Evolutionary conservation across 345 rosid species (phyloP), one percentile per base, ranked within the genome.

Genomic region (Turnera subulata): DNA sequence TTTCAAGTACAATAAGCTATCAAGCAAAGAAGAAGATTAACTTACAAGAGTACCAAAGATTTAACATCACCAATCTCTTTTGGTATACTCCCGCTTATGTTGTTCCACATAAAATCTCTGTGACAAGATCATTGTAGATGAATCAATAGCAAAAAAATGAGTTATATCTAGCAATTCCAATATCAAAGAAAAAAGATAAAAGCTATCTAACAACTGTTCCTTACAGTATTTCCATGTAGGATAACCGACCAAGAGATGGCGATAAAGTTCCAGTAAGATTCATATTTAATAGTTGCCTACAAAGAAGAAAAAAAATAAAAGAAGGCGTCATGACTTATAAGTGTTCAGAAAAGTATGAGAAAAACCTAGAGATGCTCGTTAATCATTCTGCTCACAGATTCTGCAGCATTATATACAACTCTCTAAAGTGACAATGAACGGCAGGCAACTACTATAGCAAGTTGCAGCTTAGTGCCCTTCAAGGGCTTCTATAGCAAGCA

Each of bases 91-190:
- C 99, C 99, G 44, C 58, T 80, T 16, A 93, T 67, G 19, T 58
- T 57, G 78, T 93, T 93, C 99, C 99, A 93, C 99, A 93, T 93
- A 69, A 93, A 87, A 69, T 88, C 95, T 83, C 99, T 93, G 56
- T 32, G 65, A 35, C 17, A 73, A 65, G 53, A 62, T 22, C 39
- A 61, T 49, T 6, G n/a, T n/a, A 42, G n/a, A 9, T 16, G 45
- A 1, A 2, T 42, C 45, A 42, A 13, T 13, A 42, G 13, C 4
- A 42, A 13, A 5, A 40, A 40, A 4, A 10, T 11, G 29, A 16
- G 1, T 10, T 45, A 46, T 26, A 37, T 2, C 14, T 3, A 15
- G 45, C 13, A 40, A 10, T 15, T 40, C 45, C n/a, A 40, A 1
- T 52, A 23, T 26, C 9, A 2, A 0, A 44, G 6, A 11, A 21